phyloP scores from a whole-genome alignment of 164 flowering plant genomes.

The Litsea cubeba region DNA sequence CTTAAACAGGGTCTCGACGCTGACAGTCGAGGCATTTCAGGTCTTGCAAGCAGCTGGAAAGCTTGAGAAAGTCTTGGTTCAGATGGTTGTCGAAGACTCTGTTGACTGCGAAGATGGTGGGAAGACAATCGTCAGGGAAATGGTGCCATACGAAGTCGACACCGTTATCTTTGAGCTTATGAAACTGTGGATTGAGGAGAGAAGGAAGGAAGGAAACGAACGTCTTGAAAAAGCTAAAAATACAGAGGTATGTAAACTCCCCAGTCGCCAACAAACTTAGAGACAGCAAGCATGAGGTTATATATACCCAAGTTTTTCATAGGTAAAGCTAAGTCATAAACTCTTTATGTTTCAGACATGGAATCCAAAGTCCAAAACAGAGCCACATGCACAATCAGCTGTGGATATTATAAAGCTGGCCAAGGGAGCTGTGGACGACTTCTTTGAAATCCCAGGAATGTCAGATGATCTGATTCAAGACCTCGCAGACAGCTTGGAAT shows the following conservation, averaged over 20 bases:
- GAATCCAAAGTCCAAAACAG: conserved; percentile 91
- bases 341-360: conserved; percentile 58
- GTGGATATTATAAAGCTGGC: conserved; percentile 59
- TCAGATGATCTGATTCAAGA: conserved; percentile 58
- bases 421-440: conserved; percentile 57
- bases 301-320: no score
- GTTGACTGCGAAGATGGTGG: conserved; percentile 84
- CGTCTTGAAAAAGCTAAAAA: conserved; percentile 62
- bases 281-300: neutral
- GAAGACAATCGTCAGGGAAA: conserved; percentile 64
- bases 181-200: conserved; percentile 65
- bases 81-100: conserved; percentile 85
- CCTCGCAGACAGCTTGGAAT: conserved; percentile 64
- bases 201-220: conserved; percentile 39
- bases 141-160: conserved; percentile 88
- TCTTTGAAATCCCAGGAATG: conserved; percentile 56
- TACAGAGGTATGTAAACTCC: conserved; percentile 52
- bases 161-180: conserved; percentile 43
- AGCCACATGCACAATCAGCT: conserved; percentile 83
- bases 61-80: conserved; percentile 73
- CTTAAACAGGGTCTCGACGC: conserved; percentile 31
- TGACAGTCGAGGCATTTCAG: conserved; percentile 41
- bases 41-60: conserved; percentile 77
- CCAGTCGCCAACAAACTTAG: neutral
- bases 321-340: neutral